These are phyloP conservation scores for Crassisporium funariophilum DNA, from an alignment of 768 basidiomycete genomes.

Conservation along the genomic window DNA sequence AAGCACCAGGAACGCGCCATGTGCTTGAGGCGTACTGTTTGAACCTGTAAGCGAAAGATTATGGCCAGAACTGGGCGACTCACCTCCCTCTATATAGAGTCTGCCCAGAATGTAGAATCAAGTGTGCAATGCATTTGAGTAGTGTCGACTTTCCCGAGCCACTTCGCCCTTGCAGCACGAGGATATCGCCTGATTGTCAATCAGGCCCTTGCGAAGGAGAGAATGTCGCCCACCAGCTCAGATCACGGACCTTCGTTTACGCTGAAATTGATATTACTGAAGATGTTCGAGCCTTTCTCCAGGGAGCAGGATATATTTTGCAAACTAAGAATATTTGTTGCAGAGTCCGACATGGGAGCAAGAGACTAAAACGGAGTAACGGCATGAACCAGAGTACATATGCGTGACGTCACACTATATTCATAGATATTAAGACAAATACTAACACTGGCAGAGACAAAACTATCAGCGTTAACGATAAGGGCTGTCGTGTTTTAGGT, in stretches of 20 bases:
- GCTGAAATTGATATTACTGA: constrained; percentile 60
- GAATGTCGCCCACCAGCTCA: background rate
- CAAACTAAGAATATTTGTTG: constrained; percentile 50
- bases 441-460: no score
- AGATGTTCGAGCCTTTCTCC: constrained; percentile 51
- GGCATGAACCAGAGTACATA: no score
- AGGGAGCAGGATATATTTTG: constrained; percentile 50
- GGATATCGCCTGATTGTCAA: constrained; percentile 56
- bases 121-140: constrained; percentile 82
- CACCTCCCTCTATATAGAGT: constrained; percentile 70
- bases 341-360: constrained; percentile 15
- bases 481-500: no score
- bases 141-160: constrained; percentile 84
- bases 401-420: no score
- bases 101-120: constrained; percentile 69
- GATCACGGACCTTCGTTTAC: constrained; percentile 52
- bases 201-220: background rate
- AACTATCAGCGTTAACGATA: no score
- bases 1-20: constrained; percentile 30
- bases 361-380: background rate
- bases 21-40: constrained; percentile 49
- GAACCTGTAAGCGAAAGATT: background rate
- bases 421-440: no score
- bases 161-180: constrained; percentile 78
- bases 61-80: constrained; percentile 11